phyloP scores from a whole-genome alignment of 2,329 filamentous ascomycete species.

The Dactylonectria macrodidyma region DNA sequence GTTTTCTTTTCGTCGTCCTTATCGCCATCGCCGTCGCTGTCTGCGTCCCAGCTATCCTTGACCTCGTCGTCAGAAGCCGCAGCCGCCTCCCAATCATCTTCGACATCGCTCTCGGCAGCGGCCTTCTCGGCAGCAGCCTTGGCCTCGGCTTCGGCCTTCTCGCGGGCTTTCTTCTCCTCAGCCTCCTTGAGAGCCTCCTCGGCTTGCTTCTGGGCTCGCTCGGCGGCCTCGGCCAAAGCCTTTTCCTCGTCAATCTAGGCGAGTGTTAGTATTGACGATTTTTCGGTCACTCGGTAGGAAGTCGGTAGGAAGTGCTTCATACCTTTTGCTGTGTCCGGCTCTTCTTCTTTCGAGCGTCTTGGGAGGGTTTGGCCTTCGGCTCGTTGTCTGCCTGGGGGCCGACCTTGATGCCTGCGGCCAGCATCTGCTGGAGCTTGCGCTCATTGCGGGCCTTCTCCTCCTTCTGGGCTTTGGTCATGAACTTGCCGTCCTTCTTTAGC shows the following conservation, averaged over 20 bases:
- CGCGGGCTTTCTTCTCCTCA: conserved; percentile 70
- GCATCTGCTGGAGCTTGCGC: conserved; percentile 87
- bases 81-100: conserved; percentile 91
- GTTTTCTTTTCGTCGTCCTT: conserved; percentile 67
- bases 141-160: conserved; percentile 71
- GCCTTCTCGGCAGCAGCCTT: conserved; percentile 69
- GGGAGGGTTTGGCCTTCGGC: conserved; percentile 83
- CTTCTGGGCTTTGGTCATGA: conserved; percentile 87
- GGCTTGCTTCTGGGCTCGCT: conserved; percentile 77
- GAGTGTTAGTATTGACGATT: conserved; percentile 30
- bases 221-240: conserved; percentile 82
- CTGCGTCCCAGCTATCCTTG: conserved; percentile 96
- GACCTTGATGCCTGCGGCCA: conserved; percentile 82
- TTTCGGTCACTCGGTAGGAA: background rate
- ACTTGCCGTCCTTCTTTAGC: conserved; percentile 90
- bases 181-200: conserved; percentile 76
- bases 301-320: conserved; percentile 23
- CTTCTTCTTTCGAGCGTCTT: conserved; percentile 87
- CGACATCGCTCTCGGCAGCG: conserved; percentile 71
- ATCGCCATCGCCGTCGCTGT: conserved; percentile 78
- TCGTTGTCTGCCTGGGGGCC: conserved; percentile 72
- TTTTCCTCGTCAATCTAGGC: conserved; percentile 81
- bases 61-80: conserved; percentile 84
- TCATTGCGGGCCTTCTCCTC: conserved; percentile 86
- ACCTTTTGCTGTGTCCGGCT: conserved; percentile 72